These are phyloP conservation scores for Lyophyllum semitale DNA, from an alignment of 768 basidiomycete species.

Conservation along the genomic window DNA sequence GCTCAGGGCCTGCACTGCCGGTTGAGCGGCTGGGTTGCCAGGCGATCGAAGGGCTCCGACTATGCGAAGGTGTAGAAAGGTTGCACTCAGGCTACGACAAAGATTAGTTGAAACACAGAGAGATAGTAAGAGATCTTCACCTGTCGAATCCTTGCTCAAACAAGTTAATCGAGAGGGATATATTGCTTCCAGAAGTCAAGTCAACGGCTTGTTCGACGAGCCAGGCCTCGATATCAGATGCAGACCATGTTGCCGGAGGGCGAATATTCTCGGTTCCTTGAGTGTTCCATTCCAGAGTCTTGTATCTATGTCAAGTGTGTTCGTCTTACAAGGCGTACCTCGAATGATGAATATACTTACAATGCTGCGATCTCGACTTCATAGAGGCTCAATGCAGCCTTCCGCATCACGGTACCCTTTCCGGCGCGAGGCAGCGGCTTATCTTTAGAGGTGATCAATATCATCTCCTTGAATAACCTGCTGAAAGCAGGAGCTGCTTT, in stretches of 20 bases:
- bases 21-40: constrained; percentile 10
- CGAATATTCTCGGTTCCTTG: constrained; percentile 19
- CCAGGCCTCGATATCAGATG: constrained; percentile 24
- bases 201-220: constrained; percentile 21
- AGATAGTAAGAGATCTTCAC: background rate
- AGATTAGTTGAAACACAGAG: background rate
- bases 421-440: constrained; percentile 46
- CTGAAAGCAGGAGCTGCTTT: constrained; percentile 38
- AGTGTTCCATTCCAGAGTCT: constrained; percentile 24
- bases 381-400: constrained; percentile 39
- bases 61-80: constrained; percentile 39
- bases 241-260: constrained; percentile 25
- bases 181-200: constrained; percentile 9
- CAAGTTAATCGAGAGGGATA: background rate
- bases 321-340: background rate
- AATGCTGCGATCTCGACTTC: constrained; percentile 40
- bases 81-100: constrained; percentile 34
- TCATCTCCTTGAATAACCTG: constrained; percentile 54
- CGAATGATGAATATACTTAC: constrained; percentile 20
- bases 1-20: constrained; percentile 26
- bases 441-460: constrained; percentile 38
- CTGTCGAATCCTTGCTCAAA: constrained; percentile 23
- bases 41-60: constrained; percentile 27
- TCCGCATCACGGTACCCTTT: constrained; percentile 48
- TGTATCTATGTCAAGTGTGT: constrained; percentile 25